Evolutionary conservation across 106 monocot species (phyloP), one percentile per base, ranked within the genome.

Genomic region (Posidonia australis): DNA sequence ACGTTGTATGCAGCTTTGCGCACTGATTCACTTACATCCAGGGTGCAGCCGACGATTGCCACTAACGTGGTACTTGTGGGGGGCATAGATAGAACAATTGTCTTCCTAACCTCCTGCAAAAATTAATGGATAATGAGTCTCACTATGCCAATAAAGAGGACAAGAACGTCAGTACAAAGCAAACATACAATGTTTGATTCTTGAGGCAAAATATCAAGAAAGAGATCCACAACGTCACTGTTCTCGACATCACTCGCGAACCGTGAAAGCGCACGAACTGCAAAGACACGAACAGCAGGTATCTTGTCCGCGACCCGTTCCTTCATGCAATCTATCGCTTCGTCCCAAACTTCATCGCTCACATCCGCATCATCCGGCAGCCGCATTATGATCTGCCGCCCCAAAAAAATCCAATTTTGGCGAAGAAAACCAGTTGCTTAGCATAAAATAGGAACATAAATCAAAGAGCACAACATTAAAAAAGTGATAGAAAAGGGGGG

Each of bases 321-420:
- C 51, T 80, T 90, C 96, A 96, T 96, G 77, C 46, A 70, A 13
- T 91, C 82, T 60, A 98, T 88, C 1, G 91, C 87, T 27, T 85
- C 91, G 77, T 98, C 91, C 98, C 98, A 98, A 19, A 85, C 62
- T 30, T 90, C 87, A 69, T 88, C 76, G 48, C 81, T 91, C 70
- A 98, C 88, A 46, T 98, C 91, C 9, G 91, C 81, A 78, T 98
- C 85, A 72, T 98, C 88, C 43, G 87, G 87, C 70, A 98, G 64
- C 54, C 79, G 71, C 81, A 88, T 83, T 36, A 98, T 85, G 58
- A 98, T 91, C 90, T 90, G 22, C 29, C 11, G 2, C 1, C 42
- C 20, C 61, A n/a, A n/a, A 21, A 62, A 11, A 62, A 1, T 7
- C 49, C n/a, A 17, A 49, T 49, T 12, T 49, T 17, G 13, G 5